Conservation (phyloP, 2,329 filamentous ascomycete species). For the Fusarium sp. region DNA sequence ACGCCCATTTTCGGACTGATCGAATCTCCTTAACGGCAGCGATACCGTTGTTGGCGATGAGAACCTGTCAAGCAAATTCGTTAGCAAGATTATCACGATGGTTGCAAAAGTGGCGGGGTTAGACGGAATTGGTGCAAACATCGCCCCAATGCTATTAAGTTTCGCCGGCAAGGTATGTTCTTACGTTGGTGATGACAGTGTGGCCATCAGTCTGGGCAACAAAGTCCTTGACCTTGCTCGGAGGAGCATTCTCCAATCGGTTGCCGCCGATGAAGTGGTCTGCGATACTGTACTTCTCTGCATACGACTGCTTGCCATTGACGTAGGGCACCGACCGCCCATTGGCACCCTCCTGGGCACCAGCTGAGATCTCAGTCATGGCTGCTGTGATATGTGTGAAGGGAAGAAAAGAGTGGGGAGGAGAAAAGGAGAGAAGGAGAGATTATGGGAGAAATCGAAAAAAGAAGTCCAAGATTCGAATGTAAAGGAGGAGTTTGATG, state of each 20-base stretch:
- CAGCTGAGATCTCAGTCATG: constrained; percentile 64
- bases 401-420: constrained; percentile 16
- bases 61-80: constrained; percentile 70
- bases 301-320: constrained; percentile 75
- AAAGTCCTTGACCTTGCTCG: constrained; percentile 96
- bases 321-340: constrained; percentile 64
- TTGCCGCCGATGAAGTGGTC: constrained; percentile 98
- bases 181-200: constrained; percentile 97
- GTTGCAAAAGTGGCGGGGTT: constrained; percentile 17
- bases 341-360: constrained; percentile 57
- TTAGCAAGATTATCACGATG: constrained; percentile 27
- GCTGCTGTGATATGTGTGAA: constrained; percentile 48
- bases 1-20: constrained; percentile 99
- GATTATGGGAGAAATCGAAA: constrained; percentile 38
- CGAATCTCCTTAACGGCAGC: constrained; percentile 99
- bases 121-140: constrained; percentile 5
- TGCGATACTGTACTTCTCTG: constrained; percentile 84
- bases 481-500: constrained; percentile 31
- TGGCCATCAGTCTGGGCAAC: constrained; percentile 90
- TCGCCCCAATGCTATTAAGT: not conserved
- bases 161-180: constrained; percentile 52
- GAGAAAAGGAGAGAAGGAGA: constrained; percentile 7
- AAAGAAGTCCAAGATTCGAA: constrained; percentile 27
- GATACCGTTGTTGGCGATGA: constrained; percentile 99
- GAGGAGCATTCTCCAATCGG: constrained; percentile 81